These are phyloP conservation scores for Dipteronia dyeriana DNA, from an alignment of 345 rosid species.

Conservation along the genomic window DNA sequence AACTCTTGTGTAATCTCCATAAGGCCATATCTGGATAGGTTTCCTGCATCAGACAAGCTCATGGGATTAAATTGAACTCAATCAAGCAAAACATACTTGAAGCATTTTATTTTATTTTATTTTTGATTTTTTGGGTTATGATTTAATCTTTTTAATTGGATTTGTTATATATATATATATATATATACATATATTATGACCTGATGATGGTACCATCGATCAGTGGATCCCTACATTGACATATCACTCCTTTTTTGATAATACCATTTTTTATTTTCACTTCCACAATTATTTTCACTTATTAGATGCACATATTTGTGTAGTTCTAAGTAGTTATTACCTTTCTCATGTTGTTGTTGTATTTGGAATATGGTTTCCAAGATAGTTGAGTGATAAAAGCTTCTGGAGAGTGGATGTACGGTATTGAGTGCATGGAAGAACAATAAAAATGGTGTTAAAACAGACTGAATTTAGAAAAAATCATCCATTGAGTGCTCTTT, in stretches of 20 bases:
- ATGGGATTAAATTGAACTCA: background rate
- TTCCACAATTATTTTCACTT: background rate
- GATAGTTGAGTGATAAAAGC: background rate
- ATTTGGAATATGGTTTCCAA: constrained; percentile 2
- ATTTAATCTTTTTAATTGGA: constrained; percentile 28
- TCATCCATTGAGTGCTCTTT: background rate
- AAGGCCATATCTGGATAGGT: background rate
- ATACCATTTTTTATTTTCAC: background rate
- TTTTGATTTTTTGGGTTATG: constrained; percentile 22
- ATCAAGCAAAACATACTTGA: background rate
- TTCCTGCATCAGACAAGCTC: background rate
- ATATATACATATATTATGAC: too few species aligned
- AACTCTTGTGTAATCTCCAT: background rate
- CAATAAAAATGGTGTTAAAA: background rate
- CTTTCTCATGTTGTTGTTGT: background rate
- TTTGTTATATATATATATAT: background rate
- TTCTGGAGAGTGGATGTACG: background rate
- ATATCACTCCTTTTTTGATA: background rate
- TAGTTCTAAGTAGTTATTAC: background rate
- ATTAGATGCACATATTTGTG: background rate
- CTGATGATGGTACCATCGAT: background rate
- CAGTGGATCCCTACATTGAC: background rate
- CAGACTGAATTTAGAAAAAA: background rate
- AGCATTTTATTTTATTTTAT: background rate
- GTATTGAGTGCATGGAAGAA: background rate